Evolutionary conservation across 2,329 filamentous ascomycete genomes (phyloP), one percentile per base, ranked within the genome.

Genomic region (Fusarium stilboides): DNA sequence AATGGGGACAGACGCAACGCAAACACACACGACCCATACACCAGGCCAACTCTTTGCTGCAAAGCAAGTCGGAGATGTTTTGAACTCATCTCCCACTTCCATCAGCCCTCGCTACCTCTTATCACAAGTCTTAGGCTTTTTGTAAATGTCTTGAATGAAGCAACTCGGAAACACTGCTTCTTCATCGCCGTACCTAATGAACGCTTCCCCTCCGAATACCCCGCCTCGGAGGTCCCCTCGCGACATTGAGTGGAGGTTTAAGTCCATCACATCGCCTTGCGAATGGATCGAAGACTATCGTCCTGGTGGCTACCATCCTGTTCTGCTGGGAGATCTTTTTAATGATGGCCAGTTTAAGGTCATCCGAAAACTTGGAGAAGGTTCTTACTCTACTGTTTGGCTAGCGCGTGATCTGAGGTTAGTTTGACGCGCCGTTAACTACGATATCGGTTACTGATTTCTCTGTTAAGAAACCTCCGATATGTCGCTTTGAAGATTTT

Each of bases 371-470:
- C 74, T 85, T 34, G 82, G 83, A 39, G 80, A 77, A 36, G 82
- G 84, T 26, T 78, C 79, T 5, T 83, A 73, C 65, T 83, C 81
- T 4, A 85, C 83, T 1, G 82, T 85, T 20, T 86, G 82, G 84
- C 77, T 85, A 42, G 82, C 79, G 24, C 71, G 52, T 37, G 78
- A 81, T 8, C 8, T 22, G 0, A 54, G 3, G 75, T 78, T n/a
- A 69, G 77, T 43, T 24, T 74, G n/a, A 74, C 70, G 71, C 19
- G 33, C 12, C 3, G 9, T 28, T 8, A 14, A 1, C 8, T 8
- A 1, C 1, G 1, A 1, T 6, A 14, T 19, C 26, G 5, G 19
- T 5, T 24, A 14, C 9, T 28, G 0, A 39, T 12, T 12, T 71
- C 28, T 53, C 69, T 20, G 1, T 68, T 62, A 6, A 65, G 72